Evolutionary conservation across 2,329 filamentous ascomycete species (phyloP).

Genomic region (Trichophyton simii): DNA sequence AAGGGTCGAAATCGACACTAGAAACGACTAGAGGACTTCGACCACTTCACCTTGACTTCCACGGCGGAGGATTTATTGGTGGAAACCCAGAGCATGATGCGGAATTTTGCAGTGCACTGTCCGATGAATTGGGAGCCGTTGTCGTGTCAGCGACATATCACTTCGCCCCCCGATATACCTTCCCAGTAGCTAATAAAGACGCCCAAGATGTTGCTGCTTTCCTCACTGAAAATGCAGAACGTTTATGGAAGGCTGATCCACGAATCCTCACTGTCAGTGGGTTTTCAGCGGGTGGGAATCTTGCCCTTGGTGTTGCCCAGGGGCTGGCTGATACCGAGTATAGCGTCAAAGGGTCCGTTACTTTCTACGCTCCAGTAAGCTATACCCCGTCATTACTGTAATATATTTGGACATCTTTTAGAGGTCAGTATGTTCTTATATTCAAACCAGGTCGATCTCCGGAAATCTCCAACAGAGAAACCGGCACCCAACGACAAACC

Average conservation of each 20-base stretch:
- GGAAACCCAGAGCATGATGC: conserved; percentile 32
- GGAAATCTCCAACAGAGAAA: conserved; percentile 31
- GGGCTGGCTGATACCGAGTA: conserved; percentile 17
- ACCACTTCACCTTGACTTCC: conserved; percentile 36
- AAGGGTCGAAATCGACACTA: neutral
- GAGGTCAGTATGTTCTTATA: neutral
- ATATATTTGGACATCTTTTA: too few species aligned
- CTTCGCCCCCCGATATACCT: conserved; percentile 30
- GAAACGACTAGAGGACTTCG: conserved; percentile 12
- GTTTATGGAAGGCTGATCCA: conserved; percentile 28
- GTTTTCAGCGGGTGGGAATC: conserved; percentile 34
- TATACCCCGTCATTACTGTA: too few species aligned
- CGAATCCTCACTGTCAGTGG: conserved; percentile 34
- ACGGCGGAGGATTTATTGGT: conserved; percentile 35
- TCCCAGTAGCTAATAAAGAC: conserved; percentile 33
- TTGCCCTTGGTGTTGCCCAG: conserved; percentile 28
- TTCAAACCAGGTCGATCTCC: conserved; percentile 25
- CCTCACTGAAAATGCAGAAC: conserved; percentile 28
- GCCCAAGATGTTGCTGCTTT: conserved; percentile 34
- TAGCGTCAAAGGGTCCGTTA: conserved; percentile 29
- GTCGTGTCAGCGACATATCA: conserved; percentile 31
- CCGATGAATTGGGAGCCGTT: conserved; percentile 29
- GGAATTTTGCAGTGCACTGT: conserved; percentile 23
- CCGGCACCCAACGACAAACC: conserved; percentile 21
- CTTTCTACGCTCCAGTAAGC: conserved; percentile 27